Percentiles rank a stretch among this genome's conserved stretches.
These are phyloP conservation scores for Aspergillus carbonarius DNA, from an alignment of 2,329 filamentous ascomycete species.

Conservation along the genomic window DNA sequence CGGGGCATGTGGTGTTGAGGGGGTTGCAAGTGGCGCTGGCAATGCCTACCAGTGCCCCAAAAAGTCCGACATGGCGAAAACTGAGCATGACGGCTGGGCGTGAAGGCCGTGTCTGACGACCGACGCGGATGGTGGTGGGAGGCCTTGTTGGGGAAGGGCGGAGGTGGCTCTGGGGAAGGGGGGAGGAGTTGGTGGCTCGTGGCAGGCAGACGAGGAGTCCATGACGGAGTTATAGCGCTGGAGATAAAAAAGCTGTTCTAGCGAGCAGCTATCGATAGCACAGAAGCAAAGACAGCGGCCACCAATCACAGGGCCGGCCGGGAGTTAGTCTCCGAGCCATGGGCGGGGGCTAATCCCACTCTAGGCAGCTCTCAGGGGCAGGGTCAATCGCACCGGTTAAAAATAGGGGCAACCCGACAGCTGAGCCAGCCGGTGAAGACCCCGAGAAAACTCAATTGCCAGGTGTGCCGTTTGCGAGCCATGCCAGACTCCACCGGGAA, in stretches of 20 bases:
- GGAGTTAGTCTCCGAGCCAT: background rate
- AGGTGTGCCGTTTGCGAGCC: background rate
- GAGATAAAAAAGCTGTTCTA: background rate
- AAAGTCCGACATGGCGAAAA: background rate
- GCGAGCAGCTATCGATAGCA: background rate
- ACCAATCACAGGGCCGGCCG: background rate
- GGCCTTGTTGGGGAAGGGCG: background rate
- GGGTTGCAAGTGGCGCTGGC: background rate
- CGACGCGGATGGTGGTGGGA: background rate
- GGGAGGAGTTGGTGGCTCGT: background rate
- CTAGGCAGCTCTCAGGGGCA: background rate
- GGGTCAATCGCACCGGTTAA: background rate
- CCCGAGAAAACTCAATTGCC: background rate
- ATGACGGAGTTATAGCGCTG: background rate
- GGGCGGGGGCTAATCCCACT: background rate
- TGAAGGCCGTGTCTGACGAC: background rate
- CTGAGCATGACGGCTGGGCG: background rate
- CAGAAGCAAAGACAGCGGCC: background rate
- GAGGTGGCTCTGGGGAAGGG: background rate
- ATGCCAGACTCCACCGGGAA: background rate
- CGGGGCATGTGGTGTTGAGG: background rate
- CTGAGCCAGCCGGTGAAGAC: background rate
- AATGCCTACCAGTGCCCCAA: background rate
- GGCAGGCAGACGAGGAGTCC: background rate
- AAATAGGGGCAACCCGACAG: background rate